Base-by-base conservation (phyloP, 2,329 filamentous ascomycete genomes). In the Alternaria gansuensis region DNA sequence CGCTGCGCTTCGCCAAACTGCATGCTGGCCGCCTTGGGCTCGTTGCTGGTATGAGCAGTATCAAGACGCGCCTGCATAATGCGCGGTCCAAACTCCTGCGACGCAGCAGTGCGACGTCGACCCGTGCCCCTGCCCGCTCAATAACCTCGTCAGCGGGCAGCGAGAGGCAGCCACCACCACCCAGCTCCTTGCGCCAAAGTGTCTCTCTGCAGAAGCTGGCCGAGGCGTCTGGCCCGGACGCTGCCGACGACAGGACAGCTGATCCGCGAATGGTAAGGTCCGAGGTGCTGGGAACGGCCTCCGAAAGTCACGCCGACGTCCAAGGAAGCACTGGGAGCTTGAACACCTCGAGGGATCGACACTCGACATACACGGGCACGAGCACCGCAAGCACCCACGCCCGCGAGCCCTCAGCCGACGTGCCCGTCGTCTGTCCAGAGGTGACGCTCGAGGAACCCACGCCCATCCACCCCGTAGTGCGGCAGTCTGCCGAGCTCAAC, bases 391-490 rank as follows among this genome's bases (percentile, higher is more conserved):
- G 52, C 43, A 54, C 50, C 63, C 34, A 58, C 69, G 48, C 48
- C 50, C 59, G 55, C 60, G 34, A 57, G 11, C 56, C 63, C 26
- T 56, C 65, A 14, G 53, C 57, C 28, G 59, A 63, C 51, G 63
- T 59, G n/a, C 63, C 49, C 44, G 39, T 55, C 44, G 60, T 60
- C 49, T 64, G 62, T 52, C 75, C 73, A 17, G 52, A 55, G 33
- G 55, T 77, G 57, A 73, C 68, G 4, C 60, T 78, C 53, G 69
- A 78, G 63, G 69, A 69, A 50, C 75, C 76, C 41, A 76, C 75
- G 50, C 76, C 76, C 44, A 61, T 73, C 46, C 66, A 67, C 28
- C 53, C 59, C 34, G 48, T 43, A n/a, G 60, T 65, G 28, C 63
- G 62, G 26, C 63, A 62, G 50, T 60, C 66, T 28, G 56, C 66